Percentiles rank a stretch among this genome's conserved stretches.
phyloP scores from a whole-genome alignment of 129 eudicot genomes.

The Flaveria sonorensis region DNA sequence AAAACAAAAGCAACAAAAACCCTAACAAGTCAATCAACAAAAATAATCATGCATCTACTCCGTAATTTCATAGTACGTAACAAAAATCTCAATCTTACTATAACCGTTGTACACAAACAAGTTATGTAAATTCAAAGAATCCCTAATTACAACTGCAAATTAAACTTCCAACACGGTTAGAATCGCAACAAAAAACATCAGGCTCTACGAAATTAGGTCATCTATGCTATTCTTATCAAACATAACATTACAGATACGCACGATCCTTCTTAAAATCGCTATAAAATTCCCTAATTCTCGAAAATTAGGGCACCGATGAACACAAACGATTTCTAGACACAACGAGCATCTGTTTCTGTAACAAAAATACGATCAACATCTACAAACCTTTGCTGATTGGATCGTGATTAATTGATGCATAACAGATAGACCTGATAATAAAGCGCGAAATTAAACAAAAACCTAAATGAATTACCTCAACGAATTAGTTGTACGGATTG shows the following conservation, averaged over 20 bases:
- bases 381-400: not conserved
- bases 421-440: not conserved
- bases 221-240: not conserved
- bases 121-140: not conserved
- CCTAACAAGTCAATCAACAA: constrained; percentile 21
- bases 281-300: not conserved
- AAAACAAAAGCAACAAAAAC: constrained; percentile 14
- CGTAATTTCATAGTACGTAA: not conserved
- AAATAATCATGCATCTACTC: not conserved
- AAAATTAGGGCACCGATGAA: constrained; percentile 22
- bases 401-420: constrained; percentile 6
- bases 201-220: not conserved
- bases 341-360: not conserved
- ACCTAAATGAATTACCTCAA: constrained; percentile 21
- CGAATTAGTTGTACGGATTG: constrained; percentile 19
- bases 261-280: not conserved
- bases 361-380: not conserved
- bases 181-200: constrained; percentile 13
- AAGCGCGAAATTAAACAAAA: constrained; percentile 1
- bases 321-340: not conserved
- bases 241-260: not conserved
- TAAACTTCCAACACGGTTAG: not conserved
- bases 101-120: constrained; percentile 7
- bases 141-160: not conserved
- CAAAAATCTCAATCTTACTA: constrained; percentile 2